phyloP scores from a whole-genome alignment of 2,329 filamentous ascomycete species.

The Grosmannia huntii region DNA sequence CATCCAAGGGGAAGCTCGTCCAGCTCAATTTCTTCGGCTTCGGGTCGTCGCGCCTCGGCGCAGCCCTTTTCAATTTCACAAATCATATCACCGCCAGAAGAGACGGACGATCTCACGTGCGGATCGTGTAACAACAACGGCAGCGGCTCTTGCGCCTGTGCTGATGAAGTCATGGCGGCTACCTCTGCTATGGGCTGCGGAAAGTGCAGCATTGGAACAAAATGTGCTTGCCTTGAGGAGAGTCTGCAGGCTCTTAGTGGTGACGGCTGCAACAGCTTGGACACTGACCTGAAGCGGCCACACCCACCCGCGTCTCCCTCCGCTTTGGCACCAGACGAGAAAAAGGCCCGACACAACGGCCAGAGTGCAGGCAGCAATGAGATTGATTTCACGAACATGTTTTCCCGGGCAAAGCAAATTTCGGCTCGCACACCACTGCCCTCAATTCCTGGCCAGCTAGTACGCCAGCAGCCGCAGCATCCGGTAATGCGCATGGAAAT shows the following conservation, averaged over 20 bases:
- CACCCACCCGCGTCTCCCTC: slow-evolving; percentile 28
- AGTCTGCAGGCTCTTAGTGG: slow-evolving; percentile 21
- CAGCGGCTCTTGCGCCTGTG: slow-evolving; percentile 42
- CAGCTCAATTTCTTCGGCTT: slow-evolving; percentile 17
- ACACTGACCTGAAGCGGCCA: slow-evolving; percentile 35
- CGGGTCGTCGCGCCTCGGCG: slow-evolving; percentile 17
- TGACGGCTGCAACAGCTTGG: slow-evolving; percentile 4
- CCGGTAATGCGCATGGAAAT: slow-evolving; percentile 18
- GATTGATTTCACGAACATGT: slow-evolving; percentile 61
- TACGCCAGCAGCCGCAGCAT: not conserved
- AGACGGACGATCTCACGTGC: slow-evolving; percentile 34
- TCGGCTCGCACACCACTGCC: slow-evolving; percentile 9
- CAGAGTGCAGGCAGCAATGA: slow-evolving; percentile 36
- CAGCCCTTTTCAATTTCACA: slow-evolving; percentile 43
- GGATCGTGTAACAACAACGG: slow-evolving; percentile 41
- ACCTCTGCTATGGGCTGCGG: slow-evolving; percentile 46
- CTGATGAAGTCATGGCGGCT: slow-evolving; percentile 42
- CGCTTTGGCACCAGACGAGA: slow-evolving; percentile 31
- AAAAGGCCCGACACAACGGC: slow-evolving; percentile 34
- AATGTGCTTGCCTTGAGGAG: slow-evolving; percentile 49
- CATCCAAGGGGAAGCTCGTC: slow-evolving; percentile 13
- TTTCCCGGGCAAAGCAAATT: slow-evolving; percentile 32
- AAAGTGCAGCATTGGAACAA: slow-evolving; percentile 48
- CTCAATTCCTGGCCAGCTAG: slow-evolving; percentile 5
- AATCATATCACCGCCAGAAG: slow-evolving; percentile 42